phyloP scores from a whole-genome alignment of 495 filamentous ascomycete genomes.

The Hypoxylon trugodes region DNA sequence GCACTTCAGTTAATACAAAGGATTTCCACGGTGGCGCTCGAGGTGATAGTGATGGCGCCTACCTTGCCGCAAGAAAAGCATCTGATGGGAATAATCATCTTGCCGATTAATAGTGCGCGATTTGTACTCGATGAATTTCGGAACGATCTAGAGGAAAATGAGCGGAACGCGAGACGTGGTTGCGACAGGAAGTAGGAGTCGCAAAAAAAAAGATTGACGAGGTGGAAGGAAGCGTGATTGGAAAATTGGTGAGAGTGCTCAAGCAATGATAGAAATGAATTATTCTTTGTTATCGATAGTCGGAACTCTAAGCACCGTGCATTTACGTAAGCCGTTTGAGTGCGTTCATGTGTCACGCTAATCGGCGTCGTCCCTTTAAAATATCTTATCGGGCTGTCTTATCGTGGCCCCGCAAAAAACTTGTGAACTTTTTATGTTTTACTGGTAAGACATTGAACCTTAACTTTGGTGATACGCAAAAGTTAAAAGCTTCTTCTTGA shows the following conservation, averaged over 20 bases:
- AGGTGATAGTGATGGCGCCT: conserved; percentile 11
- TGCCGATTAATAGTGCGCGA: conserved; percentile 36
- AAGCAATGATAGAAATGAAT: too few relatives aligned
- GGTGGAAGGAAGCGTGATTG: neutral
- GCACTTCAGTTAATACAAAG: conserved; percentile 21
- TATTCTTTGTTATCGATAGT: conserved; percentile 23
- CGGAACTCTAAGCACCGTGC: neutral
- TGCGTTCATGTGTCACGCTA: neutral
- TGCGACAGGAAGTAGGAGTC: neutral
- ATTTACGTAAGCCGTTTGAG: neutral
- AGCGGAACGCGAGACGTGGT: neutral
- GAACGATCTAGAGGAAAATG: neutral
- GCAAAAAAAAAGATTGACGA: neutral
- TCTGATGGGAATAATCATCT: conserved; percentile 97
- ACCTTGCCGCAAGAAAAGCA: conserved; percentile 99
- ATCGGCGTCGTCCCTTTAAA: neutral
- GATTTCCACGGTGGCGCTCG: neutral
- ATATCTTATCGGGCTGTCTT: conserved; percentile 37
- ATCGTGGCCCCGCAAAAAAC: conserved; percentile 41
- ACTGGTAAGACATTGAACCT: neutral
- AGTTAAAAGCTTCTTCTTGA: neutral
- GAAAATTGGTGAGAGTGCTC: conserved; percentile 15
- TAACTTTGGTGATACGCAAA: conserved; percentile 8
- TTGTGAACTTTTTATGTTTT: conserved; percentile 34
- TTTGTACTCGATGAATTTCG: conserved; percentile 10